Percentiles rank a stretch among this genome's conserved stretches.
These are phyloP conservation scores for Licmophora abbreviata DNA, from an alignment of 108 stramenopile genomes.

Conservation along the genomic window DNA sequence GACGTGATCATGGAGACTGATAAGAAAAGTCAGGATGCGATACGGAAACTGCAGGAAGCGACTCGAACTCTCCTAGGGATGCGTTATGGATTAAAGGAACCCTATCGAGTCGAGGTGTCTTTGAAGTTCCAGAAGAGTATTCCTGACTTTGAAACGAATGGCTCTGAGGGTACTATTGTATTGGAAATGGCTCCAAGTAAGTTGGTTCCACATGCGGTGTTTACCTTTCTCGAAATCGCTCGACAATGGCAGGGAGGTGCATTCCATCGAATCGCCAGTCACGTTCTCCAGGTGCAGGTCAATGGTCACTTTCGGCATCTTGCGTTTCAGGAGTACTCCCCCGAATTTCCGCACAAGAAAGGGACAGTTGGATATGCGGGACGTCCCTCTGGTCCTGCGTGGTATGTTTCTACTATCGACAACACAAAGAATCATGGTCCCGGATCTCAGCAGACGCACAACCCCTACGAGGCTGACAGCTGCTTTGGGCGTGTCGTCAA, in stretches of 20 bases:
- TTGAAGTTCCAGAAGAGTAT: conserved; percentile 71
- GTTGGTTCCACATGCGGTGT: conserved; percentile 62
- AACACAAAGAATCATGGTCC: conserved; percentile 80
- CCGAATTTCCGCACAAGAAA: conserved; percentile 67
- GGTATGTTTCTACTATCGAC: conserved; percentile 67
- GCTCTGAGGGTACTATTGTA: conserved; percentile 30
- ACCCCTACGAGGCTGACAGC: conserved; percentile 88
- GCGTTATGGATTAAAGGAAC: conserved; percentile 35
- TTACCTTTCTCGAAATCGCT: conserved; percentile 75
- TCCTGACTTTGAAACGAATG: conserved; percentile 38
- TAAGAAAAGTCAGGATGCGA: conserved; percentile 29
- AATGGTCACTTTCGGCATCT: conserved; percentile 28
- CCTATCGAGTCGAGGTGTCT: conserved; percentile 53
- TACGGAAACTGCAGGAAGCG: conserved; percentile 44
- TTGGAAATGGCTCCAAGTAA: conserved; percentile 64
- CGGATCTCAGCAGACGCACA: conserved; percentile 68
- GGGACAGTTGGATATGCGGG: conserved; percentile 84
- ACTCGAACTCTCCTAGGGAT: conserved; percentile 44
- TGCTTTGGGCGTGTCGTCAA: conserved; percentile 76
- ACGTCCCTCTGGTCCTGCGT: conserved; percentile 74
- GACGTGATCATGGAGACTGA: conserved; percentile 73
- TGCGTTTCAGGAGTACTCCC: conserved; percentile 83
- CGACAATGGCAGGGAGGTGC: conserved; percentile 57
- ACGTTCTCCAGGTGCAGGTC: conserved; percentile 70
- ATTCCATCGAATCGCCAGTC: conserved; percentile 77